phyloP scores from a whole-genome alignment of 2,329 filamentous ascomycete genomes.

The Fusarium abutilonis region DNA sequence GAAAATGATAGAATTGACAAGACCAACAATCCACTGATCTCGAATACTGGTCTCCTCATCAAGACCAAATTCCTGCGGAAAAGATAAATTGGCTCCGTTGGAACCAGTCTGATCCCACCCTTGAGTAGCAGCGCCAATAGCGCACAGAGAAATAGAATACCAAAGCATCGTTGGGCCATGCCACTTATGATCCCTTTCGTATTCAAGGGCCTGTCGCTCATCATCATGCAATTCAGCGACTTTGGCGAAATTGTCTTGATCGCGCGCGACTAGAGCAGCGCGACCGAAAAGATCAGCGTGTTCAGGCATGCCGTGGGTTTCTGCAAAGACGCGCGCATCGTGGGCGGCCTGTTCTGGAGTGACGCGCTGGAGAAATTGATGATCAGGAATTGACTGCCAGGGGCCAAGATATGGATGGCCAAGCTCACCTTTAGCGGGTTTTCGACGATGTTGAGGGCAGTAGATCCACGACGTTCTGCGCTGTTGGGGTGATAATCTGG shows the following conservation, averaged over 20 bases:
- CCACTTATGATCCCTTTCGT: conserved; percentile 68
- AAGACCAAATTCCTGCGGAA: conserved; percentile 57
- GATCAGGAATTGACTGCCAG: not conserved
- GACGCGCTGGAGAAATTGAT: conserved; percentile 29
- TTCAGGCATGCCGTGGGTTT: conserved; percentile 58
- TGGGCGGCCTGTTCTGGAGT: conserved; percentile 40
- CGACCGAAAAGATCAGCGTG: conserved; percentile 56
- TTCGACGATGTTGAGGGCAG: conserved; percentile 22
- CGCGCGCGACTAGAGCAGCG: conserved; percentile 51
- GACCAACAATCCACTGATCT: conserved; percentile 56
- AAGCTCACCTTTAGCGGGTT: conserved; percentile 28
- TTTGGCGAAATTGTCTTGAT: conserved; percentile 41
- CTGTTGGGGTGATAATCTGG: not conserved
- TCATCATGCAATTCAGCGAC: conserved; percentile 45
- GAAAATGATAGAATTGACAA: conserved; percentile 50
- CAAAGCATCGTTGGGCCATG: conserved; percentile 57
- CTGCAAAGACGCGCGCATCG: conserved; percentile 63
- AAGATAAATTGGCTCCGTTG: conserved; percentile 70
- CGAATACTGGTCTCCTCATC: conserved; percentile 47
- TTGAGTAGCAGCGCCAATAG: conserved; percentile 65
- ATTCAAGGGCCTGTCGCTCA: conserved; percentile 50
- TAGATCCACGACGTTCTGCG: conserved; percentile 17
- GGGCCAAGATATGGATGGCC: conserved; percentile 17
- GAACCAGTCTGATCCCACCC: conserved; percentile 73
- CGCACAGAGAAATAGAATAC: conserved; percentile 62